Evolutionary conservation across 306 rosid genomes (phyloP).

Genomic region (Glycyrrhiza uralensis): DNA sequence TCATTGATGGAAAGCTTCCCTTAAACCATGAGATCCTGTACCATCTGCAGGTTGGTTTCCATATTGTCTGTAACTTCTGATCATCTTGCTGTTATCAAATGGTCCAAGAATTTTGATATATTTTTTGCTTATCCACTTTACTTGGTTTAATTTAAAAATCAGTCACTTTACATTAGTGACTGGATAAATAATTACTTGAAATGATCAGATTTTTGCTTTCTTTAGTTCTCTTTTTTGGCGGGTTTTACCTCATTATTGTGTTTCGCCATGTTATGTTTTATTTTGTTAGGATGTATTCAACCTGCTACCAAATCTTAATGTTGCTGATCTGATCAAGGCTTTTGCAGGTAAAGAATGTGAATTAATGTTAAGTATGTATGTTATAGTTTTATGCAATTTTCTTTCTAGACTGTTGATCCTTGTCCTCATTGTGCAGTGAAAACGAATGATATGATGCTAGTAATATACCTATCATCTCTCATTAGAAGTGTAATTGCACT

Average conservation of each 20-base stretch:
- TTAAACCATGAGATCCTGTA: conserved; percentile 87
- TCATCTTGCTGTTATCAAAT: conserved; percentile 2
- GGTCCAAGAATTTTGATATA: neutral
- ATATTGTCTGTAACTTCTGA: neutral
- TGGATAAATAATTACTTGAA: neutral
- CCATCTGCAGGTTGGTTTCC: conserved; percentile 68
- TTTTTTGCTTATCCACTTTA: neutral
- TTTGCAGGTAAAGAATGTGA: conserved; percentile 30
- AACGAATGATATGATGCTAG: conserved; percentile 48
- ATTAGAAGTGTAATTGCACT: conserved; percentile 44
- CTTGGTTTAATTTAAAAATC: neutral
- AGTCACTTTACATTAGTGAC: neutral
- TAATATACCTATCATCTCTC: conserved; percentile 42
- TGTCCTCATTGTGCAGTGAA: conserved; percentile 35
- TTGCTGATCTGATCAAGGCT: conserved; percentile 38
- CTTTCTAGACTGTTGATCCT: conserved; percentile 5
- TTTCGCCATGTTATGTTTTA: conserved; percentile 3
- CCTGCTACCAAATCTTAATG: conserved; percentile 43
- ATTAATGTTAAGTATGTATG: neutral
- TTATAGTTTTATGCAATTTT: neutral
- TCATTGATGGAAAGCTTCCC: conserved; percentile 72
- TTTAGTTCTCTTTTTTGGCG: neutral
- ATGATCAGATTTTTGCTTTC: neutral
- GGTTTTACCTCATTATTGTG: neutral
- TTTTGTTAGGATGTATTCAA: conserved; percentile 37